A percentile compares a stretch with the other conserved stretches of the same genome.
Evolutionary conservation across 441 rosid genomes (phyloP).

Genomic region (Viola pubescens): DNA sequence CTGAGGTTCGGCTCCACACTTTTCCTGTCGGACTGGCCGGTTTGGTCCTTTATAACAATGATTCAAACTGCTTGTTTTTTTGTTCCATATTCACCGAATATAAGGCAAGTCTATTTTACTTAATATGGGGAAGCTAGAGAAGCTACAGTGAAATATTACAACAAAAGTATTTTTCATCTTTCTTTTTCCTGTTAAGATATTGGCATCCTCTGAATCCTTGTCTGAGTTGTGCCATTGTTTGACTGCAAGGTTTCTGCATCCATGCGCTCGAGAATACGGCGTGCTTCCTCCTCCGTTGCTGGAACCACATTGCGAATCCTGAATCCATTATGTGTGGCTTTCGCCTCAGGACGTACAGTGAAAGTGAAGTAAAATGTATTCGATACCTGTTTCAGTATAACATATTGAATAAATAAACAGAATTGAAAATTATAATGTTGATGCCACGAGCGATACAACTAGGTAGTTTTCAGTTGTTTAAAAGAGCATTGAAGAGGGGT

Average conservation of each 20-base stretch:
- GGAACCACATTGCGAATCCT: conserved; percentile 70
- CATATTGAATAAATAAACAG: neutral
- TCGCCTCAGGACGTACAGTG: conserved; percentile 66
- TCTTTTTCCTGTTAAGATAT: no score
- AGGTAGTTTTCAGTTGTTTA: neutral
- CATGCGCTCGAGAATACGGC: conserved; percentile 56
- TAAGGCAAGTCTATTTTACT: no score
- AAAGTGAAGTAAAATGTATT: conserved; percentile 76
- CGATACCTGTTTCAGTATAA: conserved; percentile 43
- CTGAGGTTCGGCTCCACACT: no score
- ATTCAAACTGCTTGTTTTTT: no score
- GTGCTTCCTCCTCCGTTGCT: conserved; percentile 86
- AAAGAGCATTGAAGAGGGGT: neutral
- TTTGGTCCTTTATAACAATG: no score
- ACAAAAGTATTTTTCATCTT: no score
- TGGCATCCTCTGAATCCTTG: no score
- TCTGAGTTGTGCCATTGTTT: neutral
- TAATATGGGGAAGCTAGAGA: no score
- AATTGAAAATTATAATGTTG: neutral
- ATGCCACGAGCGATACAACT: neutral
- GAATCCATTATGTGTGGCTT: conserved; percentile 42
- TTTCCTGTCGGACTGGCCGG: no score
- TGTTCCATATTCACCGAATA: no score
- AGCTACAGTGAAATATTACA: no score
- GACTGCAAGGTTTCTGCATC: conserved; percentile 45